Base-by-base conservation (phyloP, 2,329 filamentous ascomycete species). In the Neonectria faginata region DNA sequence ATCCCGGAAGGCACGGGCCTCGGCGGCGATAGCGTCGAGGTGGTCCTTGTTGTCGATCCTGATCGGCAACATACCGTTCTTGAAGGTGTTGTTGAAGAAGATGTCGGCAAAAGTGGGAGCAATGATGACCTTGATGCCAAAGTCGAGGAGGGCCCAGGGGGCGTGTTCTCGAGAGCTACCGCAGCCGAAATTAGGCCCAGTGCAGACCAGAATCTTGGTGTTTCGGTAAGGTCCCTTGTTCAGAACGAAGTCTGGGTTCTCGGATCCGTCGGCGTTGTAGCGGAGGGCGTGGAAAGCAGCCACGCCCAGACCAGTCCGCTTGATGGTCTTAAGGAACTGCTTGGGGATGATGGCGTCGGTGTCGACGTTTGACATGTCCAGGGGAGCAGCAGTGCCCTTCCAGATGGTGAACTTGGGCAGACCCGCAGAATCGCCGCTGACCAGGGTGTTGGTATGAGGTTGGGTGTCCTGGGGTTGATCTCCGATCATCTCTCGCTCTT, bases 21-120 rank as follows among this genome's bases (percentile, higher is more conserved):
- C 92, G 27, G 84, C 88, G 41, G 92, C 90, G 68, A 98, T 89
- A 66, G 85, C 85, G 47, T 91, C 85, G 4, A 97, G 83, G 33
- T 87, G 85, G 1, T 81, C 83, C 69, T 88, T 81, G 78, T 95
- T 89, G 33, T 86, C 82, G 76, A 98, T 91, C 64, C 86, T 82
- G 66, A 98, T 89, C 52, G 95, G 94, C 68, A 98, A 85, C 96
- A 98, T 98, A 83, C 95, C 95, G 84, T 99, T 99, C 87, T 99
- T 98, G 88, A 97, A 98, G n/a, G 92, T 96, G 85, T 99, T 99
- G 88, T 97, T 97, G 88, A 95, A 97, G 89, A 97, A 97, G 80
- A 99, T 99, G 64, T 82, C 80, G 64, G 80, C 83, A 67, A 87
- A 89, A 1, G 92, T 94, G 1, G 93, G 93, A 1, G 95, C 96